A percentile compares a stretch with the other conserved stretches of the same genome.
Conservation (phyloP, 2,329 filamentous ascomycete species). For the Trichoderma harzianum region DNA sequence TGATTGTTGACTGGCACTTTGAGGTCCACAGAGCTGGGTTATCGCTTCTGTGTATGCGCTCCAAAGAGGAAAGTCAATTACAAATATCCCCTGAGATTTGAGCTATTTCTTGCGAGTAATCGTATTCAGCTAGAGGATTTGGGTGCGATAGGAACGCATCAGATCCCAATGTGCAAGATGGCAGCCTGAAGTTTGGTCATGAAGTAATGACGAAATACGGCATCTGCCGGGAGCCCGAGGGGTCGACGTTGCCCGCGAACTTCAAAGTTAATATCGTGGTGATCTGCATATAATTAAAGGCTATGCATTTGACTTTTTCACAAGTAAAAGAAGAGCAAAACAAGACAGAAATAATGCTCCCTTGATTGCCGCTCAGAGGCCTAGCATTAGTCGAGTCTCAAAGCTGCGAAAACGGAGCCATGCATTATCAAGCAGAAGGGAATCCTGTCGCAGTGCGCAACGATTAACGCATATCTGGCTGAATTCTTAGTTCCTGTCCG, state of each 20-base stretch:
- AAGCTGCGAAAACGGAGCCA: constrained; percentile 1
- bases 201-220: neutral
- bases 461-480: neutral
- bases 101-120: neutral
- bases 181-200: neutral
- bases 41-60: neutral
- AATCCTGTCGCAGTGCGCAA: neutral
- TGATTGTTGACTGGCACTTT: neutral
- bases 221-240: neutral
- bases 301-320: neutral
- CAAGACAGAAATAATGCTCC: too few relatives aligned
- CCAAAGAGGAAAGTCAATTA: neutral
- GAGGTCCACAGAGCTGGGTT: neutral
- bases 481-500: neutral
- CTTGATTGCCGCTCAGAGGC: neutral
- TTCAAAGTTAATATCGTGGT: too few relatives aligned
- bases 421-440: neutral
- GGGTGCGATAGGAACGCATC: neutral
- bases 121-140: neutral
- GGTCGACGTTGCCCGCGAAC: neutral
- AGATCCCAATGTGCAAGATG: neutral
- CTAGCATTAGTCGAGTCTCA: neutral
- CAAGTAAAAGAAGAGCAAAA: neutral
- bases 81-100: neutral
- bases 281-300: neutral